These are phyloP conservation scores for Anthracocystis panici-leucophaei DNA, from an alignment of 1,284 basidiomycete genomes.

Conservation along the genomic window DNA sequence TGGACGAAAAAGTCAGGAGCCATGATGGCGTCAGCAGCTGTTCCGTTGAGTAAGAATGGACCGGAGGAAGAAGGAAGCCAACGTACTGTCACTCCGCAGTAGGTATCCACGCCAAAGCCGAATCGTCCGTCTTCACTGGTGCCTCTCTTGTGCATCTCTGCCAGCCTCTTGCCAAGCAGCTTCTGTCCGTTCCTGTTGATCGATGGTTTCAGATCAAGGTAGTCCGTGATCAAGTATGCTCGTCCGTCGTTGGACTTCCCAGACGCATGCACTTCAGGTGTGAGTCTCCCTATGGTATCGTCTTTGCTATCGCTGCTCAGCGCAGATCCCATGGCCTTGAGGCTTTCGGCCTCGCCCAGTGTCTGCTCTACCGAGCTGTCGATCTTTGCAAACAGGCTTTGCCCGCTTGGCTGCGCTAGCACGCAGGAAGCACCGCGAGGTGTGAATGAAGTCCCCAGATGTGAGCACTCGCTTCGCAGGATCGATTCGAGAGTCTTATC, in stretches of 20 bases:
- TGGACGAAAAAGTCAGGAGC: neutral
- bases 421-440: constrained; percentile 23
- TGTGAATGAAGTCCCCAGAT: constrained; percentile 28
- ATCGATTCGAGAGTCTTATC: constrained; percentile 37
- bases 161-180: constrained; percentile 25
- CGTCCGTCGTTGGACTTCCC: constrained; percentile 21
- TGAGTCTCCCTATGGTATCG: constrained; percentile 6
- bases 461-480: constrained; percentile 27
- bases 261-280: constrained; percentile 34
- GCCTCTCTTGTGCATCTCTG: constrained; percentile 39
- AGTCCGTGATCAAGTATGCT: constrained; percentile 42
- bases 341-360: constrained; percentile 37
- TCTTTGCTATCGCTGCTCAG: neutral
- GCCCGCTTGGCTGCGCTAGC: constrained; percentile 28
- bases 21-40: neutral
- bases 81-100: constrained; percentile 42
- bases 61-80: neutral
- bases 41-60: neutral
- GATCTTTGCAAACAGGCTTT: constrained; percentile 35
- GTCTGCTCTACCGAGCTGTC: constrained; percentile 32
- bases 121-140: constrained; percentile 26
- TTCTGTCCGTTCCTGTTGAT: constrained; percentile 19
- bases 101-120: constrained; percentile 35
- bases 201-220: constrained; percentile 28
- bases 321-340: constrained; percentile 23